A percentile compares a stretch with the other conserved stretches of the same genome.
Conservation (phyloP, 352 stramenopile species). For the Phytophthora podocarpi region DNA sequence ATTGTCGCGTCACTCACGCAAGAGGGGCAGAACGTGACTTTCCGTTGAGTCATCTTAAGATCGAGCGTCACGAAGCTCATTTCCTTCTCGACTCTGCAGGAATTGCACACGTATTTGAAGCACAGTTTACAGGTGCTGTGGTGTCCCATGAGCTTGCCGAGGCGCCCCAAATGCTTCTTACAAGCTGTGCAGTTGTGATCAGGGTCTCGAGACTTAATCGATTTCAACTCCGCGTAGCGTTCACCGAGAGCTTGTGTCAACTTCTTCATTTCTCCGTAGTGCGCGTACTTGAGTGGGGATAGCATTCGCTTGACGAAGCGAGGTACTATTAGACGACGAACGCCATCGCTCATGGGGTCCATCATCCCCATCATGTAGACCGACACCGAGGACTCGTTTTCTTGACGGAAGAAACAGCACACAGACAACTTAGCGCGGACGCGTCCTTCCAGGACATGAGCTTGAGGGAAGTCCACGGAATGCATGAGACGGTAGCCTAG, state of each 20-base stretch:
- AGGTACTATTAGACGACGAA: conserved; percentile 38
- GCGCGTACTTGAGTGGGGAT: conserved; percentile 32
- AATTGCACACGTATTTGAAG: conserved; percentile 33
- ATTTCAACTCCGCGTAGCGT: conserved; percentile 24
- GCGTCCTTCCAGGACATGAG: conserved; percentile 41
- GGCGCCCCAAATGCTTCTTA: conserved; percentile 24
- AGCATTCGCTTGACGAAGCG: conserved; percentile 39
- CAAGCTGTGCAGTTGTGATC: conserved; percentile 22
- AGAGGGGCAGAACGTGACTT: conserved; percentile 36
- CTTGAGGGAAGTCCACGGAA: conserved; percentile 44
- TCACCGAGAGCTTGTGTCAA: conserved; percentile 33
- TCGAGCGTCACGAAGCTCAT: conserved; percentile 38
- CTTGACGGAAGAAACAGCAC: conserved; percentile 48
- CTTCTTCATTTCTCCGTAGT: conserved; percentile 52
- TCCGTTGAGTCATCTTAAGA: conserved; percentile 44
- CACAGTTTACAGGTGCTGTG: conserved; percentile 35
- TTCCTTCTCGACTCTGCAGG: conserved; percentile 29
- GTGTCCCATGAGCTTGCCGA: conserved; percentile 20
- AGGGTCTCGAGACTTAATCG: conserved; percentile 11
- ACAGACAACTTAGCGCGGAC: conserved; percentile 51
- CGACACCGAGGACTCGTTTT: conserved; percentile 30
- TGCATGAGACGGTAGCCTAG: conserved; percentile 45
- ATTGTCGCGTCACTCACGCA: conserved; percentile 24
- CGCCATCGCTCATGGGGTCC: conserved; percentile 25
- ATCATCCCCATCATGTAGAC: conserved; percentile 43